Percentiles rank a stretch among this genome's conserved stretches.
phyloP scores from a whole-genome alignment of 2,329 filamentous ascomycete genomes.

The Atkinsonella hypoxylon region DNA sequence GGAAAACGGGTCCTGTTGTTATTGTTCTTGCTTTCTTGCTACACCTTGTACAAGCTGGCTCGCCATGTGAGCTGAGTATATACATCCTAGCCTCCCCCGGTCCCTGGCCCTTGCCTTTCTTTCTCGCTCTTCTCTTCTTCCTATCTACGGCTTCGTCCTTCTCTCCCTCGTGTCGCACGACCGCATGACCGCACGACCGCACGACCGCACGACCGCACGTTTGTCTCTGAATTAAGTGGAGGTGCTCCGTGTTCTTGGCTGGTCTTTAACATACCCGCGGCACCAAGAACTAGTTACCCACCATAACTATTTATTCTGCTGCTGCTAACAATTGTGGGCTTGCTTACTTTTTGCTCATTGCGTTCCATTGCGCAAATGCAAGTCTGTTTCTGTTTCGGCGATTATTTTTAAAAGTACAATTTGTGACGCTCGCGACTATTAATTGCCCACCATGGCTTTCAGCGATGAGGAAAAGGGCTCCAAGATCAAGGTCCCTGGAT shows the following conservation, averaged over 20 bases:
- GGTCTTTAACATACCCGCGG: neutral
- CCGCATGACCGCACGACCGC: too few species aligned
- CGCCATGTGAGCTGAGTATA: neutral
- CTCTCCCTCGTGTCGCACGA: too few species aligned
- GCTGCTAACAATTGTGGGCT: neutral
- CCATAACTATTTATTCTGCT: neutral
- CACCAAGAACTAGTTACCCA: neutral
- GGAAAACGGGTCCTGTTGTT: neutral
- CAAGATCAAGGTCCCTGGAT: constrained; percentile 13
- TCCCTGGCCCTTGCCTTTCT: neutral
- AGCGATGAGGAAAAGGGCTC: constrained; percentile 19
- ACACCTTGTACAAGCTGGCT: neutral
- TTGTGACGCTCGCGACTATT: neutral
- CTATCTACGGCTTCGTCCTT: neutral
- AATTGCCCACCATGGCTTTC: constrained; percentile 8
- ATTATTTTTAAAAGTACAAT: neutral
- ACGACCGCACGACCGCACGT: too few species aligned
- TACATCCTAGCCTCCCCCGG: constrained; percentile 1
- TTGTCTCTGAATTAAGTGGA: constrained; percentile 4
- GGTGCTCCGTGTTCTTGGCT: neutral
- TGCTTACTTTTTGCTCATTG: neutral
- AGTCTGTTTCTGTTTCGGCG: neutral
- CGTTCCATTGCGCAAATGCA: neutral
- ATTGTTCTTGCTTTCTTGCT: neutral
- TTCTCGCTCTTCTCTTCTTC: too few species aligned